Base-by-base conservation (phyloP, 2,329 filamentous ascomycete genomes). In the Trichoderma citrinoviride region DNA sequence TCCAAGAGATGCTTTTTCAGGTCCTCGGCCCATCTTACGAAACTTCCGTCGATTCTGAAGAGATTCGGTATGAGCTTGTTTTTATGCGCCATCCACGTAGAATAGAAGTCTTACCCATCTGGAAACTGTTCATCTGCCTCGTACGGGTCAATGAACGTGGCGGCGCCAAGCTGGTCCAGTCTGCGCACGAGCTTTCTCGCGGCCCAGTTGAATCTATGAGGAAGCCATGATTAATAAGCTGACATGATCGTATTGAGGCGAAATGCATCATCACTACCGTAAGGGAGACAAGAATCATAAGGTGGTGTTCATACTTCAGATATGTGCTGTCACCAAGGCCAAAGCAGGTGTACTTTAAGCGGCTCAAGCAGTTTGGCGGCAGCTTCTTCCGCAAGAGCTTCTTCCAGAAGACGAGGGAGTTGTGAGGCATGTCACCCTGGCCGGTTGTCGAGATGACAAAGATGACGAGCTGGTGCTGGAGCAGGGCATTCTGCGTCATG, bases 321-420 rank as follows among this genome's bases (percentile, higher is more conserved):
- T 99, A 99, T 1, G 93, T 96, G 73, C 91, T 97, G 77, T 99
- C 95, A 0, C 95, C 95, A 1, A 98, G 83, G 0, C 95, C 95
- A 80, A 98, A 97, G 0, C 89, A 90, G 3, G 91, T 89, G 77
- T 96, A 98, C 1, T 81, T 83, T 67, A 96, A 79, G 40, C 84
- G 82, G 43, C 80, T 74, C 44, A 99, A 80, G 71, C 89, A 93
- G 17, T 84, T 86, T 3, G 87, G 82, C 14, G 89, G 86, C 29
- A 99, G 83, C 70, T 87, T 91, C 76, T 90, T 93, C 69, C 92
- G 85, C 19, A 96, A 81, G 43, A 99, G 82, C 66, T 87, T 90
- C 73, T 86, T 92, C 95, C 95, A 99, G 73, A 99, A 93, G 1
- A 79, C 80, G 49, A 87, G 83, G 3, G 90, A 87, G 80, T 98